Base-by-base conservation (phyloP, 2,329 filamentous ascomycete species). In the Botrytis pseudocinerea region DNA sequence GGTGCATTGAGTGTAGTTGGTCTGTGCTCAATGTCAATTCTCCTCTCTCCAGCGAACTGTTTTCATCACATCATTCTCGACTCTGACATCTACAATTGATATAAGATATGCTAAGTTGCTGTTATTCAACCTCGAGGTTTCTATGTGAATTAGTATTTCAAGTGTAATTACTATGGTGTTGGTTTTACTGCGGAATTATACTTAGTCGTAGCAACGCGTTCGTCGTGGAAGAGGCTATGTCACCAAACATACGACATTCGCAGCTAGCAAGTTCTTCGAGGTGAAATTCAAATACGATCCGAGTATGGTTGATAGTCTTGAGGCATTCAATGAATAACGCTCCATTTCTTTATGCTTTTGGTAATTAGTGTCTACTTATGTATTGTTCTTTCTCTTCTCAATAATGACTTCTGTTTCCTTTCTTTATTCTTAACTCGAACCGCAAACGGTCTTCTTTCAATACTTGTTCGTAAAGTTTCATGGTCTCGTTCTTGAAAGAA, bases 381-480 rank as follows among this genome's bases (percentile, higher is more conserved):
- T 14, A 57, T 69, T 57, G 48, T 69, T 69, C 48, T 57, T 69
- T 42, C n/a, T 57, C 35, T 16, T 22, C 10, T 57, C 65, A 42
- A 44, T 32, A 57, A 69, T 16, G 14, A 44, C 38, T 42, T 28
- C 12, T 28, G 18, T 51, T 69, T 32, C 38, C n/a, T 32, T 54
- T 68, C 65, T 57, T 68, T 68, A 25, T 69, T 32, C 18, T 5
- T 69, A 25, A n/a, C 65, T 42, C 5, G 38, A 48, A 57, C 65
- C n/a, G 48, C 65, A 69, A 69, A 57, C 65, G 65, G 65, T 69
- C 9, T 69, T 25, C 48, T 59, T 57, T 69, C 65, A 69, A 12
- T 32, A n/a, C 65, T 68, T 69, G 65, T 42, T 22, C 35, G 35
- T 62, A 14, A 42, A 32, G 16, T 32, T 42, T n/a, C 28, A 22